These are phyloP conservation scores for Cladophialophora yegresii DNA, from an alignment of 2,329 filamentous ascomycete species.

Conservation along the genomic window DNA sequence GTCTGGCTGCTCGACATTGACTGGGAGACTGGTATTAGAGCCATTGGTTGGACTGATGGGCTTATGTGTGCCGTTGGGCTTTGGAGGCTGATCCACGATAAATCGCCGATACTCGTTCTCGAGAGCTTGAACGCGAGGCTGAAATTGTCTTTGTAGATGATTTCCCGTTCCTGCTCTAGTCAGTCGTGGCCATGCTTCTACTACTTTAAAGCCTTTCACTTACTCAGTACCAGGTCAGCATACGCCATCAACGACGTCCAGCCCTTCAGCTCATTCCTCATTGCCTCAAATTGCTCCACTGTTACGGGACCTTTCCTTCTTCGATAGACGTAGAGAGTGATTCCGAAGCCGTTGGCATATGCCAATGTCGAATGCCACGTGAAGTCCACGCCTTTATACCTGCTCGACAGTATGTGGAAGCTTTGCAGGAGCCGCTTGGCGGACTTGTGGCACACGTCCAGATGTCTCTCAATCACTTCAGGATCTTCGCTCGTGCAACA, in stretches of 20 bases:
- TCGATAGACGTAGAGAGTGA: conserved; percentile 34
- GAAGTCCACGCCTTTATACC: conserved; percentile 37
- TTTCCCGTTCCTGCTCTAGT: conserved; percentile 31
- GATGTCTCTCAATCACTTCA: conserved; percentile 39
- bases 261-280: conserved; percentile 36
- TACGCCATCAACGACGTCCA: conserved; percentile 37
- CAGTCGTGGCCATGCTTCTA: not conserved
- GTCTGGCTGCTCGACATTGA: conserved; percentile 14
- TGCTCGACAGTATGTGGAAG: conserved; percentile 35
- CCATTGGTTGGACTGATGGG: conserved; percentile 18
- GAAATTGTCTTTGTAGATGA: conserved; percentile 32
- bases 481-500: conserved; percentile 45
- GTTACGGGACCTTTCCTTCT: conserved; percentile 25
- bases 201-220: conserved; percentile 1
- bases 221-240: conserved; percentile 34
- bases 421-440: conserved; percentile 38
- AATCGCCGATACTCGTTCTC: conserved; percentile 32
- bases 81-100: conserved; percentile 22
- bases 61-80: conserved; percentile 7
- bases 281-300: conserved; percentile 34
- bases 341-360: conserved; percentile 35
- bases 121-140: conserved; percentile 33
- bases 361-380: conserved; percentile 36
- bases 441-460: conserved; percentile 40
- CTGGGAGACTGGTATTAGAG: not conserved